Evolutionary conservation across 1,284 basidiomycete species (phyloP).

Genomic region (Rhodofomes roseus): DNA sequence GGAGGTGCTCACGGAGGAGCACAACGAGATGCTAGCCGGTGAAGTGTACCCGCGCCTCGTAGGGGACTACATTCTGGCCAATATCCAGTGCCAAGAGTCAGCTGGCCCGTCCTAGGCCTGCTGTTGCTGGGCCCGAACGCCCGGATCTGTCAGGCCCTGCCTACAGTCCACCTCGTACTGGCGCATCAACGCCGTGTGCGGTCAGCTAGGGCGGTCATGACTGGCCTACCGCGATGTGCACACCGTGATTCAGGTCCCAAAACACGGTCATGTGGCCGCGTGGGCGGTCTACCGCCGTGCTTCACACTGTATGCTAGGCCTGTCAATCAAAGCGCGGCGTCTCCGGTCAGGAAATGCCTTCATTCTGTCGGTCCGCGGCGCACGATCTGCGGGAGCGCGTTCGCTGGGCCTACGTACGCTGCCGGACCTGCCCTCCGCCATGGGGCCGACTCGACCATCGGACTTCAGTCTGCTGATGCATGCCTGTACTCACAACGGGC

Average conservation of each 20-base stretch:
- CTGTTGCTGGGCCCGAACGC: not conserved
- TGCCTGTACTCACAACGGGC: not conserved
- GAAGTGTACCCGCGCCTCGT: conserved; percentile 48
- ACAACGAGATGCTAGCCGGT: conserved; percentile 50
- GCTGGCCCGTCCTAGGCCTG: not conserved
- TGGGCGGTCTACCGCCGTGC: not conserved
- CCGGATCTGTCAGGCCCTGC: not conserved
- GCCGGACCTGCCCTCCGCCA: not conserved
- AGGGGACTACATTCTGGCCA: conserved; percentile 34
- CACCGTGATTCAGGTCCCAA: not conserved
- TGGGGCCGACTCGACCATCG: not conserved
- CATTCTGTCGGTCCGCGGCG: not conserved
- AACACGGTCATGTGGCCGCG: not conserved
- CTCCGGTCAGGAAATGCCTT: not conserved
- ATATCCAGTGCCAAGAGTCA: not conserved
- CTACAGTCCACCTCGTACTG: not conserved
- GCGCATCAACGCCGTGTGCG: not conserved
- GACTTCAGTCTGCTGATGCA: not conserved
- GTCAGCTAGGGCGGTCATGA: not conserved
- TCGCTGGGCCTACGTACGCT: not conserved
- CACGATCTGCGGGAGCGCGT: not conserved
- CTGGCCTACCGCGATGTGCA: not conserved
- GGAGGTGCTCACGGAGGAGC: conserved; percentile 46
- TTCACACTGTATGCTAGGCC: not conserved
- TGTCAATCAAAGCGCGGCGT: not conserved